Percentiles rank a stretch among this genome's conserved stretches.
phyloP scores from a whole-genome alignment of 2,329 filamentous ascomycete species.

The Chaetomiaceae sp. region DNA sequence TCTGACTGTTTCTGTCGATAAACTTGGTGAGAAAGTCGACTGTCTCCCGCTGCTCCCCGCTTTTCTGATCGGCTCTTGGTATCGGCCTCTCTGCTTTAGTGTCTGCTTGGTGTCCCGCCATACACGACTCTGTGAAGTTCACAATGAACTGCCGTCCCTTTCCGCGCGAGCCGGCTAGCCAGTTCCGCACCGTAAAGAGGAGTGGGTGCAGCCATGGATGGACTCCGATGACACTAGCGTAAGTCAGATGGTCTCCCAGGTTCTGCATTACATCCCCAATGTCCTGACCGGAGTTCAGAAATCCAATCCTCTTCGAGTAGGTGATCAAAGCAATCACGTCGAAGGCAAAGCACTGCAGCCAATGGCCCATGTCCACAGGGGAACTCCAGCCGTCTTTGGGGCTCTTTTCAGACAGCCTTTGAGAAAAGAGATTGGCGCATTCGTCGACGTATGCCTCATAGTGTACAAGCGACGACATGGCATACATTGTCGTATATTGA shows the following conservation, averaged over 20 bases:
- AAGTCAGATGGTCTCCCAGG: background rate
- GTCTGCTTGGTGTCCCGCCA: background rate
- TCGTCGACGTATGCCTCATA: slow-evolving; percentile 3
- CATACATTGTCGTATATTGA: background rate
- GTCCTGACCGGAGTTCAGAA: slow-evolving; percentile 1
- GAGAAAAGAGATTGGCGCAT: background rate
- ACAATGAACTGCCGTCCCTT: background rate
- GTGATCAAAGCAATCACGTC: slow-evolving; percentile 4
- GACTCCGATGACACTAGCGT: background rate
- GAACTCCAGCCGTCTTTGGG: background rate
- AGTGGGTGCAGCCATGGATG: background rate
- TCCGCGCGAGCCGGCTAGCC: background rate
- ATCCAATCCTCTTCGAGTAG: slow-evolving; percentile 3
- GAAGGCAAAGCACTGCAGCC: slow-evolving; percentile 8
- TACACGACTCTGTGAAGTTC: background rate
- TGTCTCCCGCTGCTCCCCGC: background rate
- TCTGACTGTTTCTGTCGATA: background rate
- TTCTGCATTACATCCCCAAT: background rate
- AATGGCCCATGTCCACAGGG: background rate
- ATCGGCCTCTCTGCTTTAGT: background rate
- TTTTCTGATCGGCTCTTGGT: background rate
- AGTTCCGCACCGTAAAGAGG: background rate
- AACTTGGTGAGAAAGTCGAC: slow-evolving; percentile 2
- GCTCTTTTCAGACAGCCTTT: background rate
- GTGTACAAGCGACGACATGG: background rate